Base-by-base conservation (phyloP, 169 alveolate genomes). In the Miamiensis avidus region DNA sequence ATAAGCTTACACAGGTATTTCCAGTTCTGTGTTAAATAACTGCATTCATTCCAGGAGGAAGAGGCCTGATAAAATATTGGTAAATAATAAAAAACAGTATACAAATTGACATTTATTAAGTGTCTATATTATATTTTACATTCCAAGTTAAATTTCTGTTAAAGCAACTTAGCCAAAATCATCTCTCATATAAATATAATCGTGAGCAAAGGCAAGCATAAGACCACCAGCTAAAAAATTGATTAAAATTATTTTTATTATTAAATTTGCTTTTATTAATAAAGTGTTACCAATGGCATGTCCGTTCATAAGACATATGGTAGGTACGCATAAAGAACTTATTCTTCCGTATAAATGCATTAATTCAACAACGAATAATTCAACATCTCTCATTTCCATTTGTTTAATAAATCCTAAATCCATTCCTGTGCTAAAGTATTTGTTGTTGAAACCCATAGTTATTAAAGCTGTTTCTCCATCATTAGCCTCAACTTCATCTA, bases 161-260 rank as follows among this genome's bases (percentile, higher is more conserved):
- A 86, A 82, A 34, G 29, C 25, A 25, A 85, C 83, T 72, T 72
- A 83, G 31, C 84, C 91, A 49, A 49, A 78, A 30, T 82, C 93
- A 31, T 75, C 76, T 25, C 91, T 34, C 93, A 90, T 88, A 32
- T 85, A 75, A 49, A 69, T 88, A 75, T 82, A 90, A 79, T 94
- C 97, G 82, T 88, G 93, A n/a, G 95, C 92, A 78, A 90, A 76
- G 29, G 95, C 94, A 25, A 94, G 77, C 83, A 94, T 84, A 31
- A 88, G 78, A 25, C 97, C 97, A 25, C 95, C 97, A 29, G 97
- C 97, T 34, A 83, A 85, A 49, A 49, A 49, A 49, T 11, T 49
- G 20, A n/a, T n/a, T n/a, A n/a, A n/a, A n/a, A n/a, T n/a, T 49
- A 11, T 49, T 11, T 11, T 49, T 11, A 20, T 49, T 49, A 49